These are phyloP conservation scores for Oemleria cerasiformis DNA, from an alignment of 306 rosid genomes.

Conservation along the genomic window DNA sequence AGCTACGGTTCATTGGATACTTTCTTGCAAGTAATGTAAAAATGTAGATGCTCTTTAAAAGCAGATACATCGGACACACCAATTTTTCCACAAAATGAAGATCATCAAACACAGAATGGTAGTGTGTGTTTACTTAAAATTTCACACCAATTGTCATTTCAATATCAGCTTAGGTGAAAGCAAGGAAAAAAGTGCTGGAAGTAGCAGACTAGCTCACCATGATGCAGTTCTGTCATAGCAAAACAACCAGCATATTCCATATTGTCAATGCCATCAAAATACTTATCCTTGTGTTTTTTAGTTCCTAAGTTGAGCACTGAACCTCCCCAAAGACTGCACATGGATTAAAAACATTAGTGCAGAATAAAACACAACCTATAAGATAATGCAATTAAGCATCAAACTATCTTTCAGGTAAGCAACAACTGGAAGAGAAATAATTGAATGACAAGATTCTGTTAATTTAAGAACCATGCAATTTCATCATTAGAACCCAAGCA, in stretches of 20 bases:
- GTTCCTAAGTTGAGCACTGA: constrained; percentile 88
- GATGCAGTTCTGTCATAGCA: constrained; percentile 98
- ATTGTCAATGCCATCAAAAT: constrained; percentile 79
- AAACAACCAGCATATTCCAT: constrained; percentile 88
- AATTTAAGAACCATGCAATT: neutral
- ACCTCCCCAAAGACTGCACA: constrained; percentile 95
- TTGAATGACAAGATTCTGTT: neutral
- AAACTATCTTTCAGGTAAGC: neutral
- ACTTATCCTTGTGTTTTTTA: constrained; percentile 83
- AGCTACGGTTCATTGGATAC: neutral
- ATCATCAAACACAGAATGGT: neutral
- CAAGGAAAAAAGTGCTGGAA: neutral
- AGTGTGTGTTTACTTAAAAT: neutral
- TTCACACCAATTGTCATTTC: neutral
- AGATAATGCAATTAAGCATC: neutral
- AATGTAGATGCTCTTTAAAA: neutral
- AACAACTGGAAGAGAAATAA: neutral
- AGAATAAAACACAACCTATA: neutral
- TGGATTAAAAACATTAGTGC: neutral
- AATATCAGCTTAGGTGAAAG: neutral
- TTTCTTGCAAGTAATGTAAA: neutral
- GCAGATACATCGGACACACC: neutral
- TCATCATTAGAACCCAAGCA: neutral
- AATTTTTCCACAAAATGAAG: constrained; percentile 1
- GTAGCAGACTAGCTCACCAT: constrained; percentile 46